Conservation (phyloP, 805 yeast genomes). For the Yarrowia osloensis region DNA sequence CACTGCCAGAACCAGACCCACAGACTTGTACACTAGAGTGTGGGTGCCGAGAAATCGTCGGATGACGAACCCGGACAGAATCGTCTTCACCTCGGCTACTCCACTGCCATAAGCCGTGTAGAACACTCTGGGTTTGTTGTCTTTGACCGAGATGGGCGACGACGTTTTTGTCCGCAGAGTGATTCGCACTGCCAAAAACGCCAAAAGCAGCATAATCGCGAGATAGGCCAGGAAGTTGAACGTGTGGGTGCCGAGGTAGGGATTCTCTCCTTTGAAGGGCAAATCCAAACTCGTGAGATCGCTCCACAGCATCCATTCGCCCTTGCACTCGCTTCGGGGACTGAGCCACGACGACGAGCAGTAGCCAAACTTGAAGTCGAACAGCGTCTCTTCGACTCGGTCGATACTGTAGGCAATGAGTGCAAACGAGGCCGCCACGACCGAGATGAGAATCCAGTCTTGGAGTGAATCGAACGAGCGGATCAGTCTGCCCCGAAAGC, state of each 20-base stretch:
- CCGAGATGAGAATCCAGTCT: conserved; percentile 53
- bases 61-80: conserved; percentile 59
- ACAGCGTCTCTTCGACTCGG: conserved; percentile 50
- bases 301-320: conserved; percentile 55
- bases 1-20: conserved; percentile 53
- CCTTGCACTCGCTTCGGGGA: conserved; percentile 33
- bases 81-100: conserved; percentile 63
- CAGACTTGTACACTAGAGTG: conserved; percentile 53
- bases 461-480: conserved; percentile 47
- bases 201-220: conserved; percentile 47
- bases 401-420: conserved; percentile 54
- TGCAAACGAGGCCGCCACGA: conserved; percentile 51
- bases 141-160: conserved; percentile 37
- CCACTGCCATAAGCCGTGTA: conserved; percentile 62
- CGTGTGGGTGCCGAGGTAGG: not conserved
- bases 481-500: conserved; percentile 41
- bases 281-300: conserved; percentile 20
- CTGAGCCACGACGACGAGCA: conserved; percentile 50
- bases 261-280: no score
- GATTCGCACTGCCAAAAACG: conserved; percentile 49
- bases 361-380: conserved; percentile 56
- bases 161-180: conserved; percentile 52
- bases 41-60: conserved; percentile 55
- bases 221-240: conserved; percentile 44
- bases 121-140: conserved; percentile 39